Base-by-base conservation (phyloP, 352 stramenopile genomes). In the Peronosclerospora sorghi region DNA sequence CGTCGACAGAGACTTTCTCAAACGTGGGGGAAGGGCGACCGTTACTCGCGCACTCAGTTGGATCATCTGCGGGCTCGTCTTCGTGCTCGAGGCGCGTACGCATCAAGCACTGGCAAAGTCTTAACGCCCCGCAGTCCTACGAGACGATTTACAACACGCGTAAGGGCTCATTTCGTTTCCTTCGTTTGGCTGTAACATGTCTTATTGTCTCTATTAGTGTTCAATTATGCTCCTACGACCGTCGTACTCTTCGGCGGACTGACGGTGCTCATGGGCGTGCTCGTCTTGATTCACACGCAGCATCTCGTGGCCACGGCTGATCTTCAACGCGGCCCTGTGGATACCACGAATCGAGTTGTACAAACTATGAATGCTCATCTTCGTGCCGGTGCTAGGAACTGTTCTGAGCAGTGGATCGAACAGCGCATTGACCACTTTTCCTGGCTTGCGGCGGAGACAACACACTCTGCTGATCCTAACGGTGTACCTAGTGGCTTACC, bases 341-440 rank as follows among this genome's bases (percentile, higher is more conserved):
- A 41, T 14, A 51, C 56, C 0, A 54, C 38, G 2, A 48, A 24
- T 1, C 44, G 52, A 5, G n/a, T 54, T 6, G 45, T 39, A n/a
- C 26, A 8, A 1, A 8, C 24, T 23, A 20, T 37, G 13, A 9
- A 26, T 8, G 40, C 35, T 21, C 52, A 24, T 3, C 42, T 86
- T 18, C 49, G 24, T 8, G 68, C 73, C 10, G 60, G 78, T 40
- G 54, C 71, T 13, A 64, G 56, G 35, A 90, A 93, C 60, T 95
- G 85, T 59, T 75, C 75, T 0, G 66, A 88, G 59, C 49, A 68
- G n/a, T 96, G 65, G 65, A 85, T 95, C 38, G 69, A 88, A 35
- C 87, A 96, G 51, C 68, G 65, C 7, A 63, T 96, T 15, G 86
- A 96, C 45, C 86, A 96, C 56, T 96, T 96, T 45, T 66, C 76